phyloP scores from a whole-genome alignment of 1,284 basidiomycete species.

The Fomitopsis pinicola region DNA sequence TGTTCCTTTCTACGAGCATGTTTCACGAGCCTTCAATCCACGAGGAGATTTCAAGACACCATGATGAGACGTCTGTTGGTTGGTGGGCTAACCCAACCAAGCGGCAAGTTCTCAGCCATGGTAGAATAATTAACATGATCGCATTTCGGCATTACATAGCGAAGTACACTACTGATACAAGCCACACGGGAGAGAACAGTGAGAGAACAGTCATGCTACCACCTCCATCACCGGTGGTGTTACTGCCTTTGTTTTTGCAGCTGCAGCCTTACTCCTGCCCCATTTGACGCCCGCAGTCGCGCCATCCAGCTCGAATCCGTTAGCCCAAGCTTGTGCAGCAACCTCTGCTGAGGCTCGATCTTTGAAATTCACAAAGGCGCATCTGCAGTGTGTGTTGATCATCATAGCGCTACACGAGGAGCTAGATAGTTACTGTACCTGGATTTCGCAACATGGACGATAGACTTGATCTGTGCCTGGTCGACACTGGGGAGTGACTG shows the following conservation, averaged over 20 bases:
- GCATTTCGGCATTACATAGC: background rate
- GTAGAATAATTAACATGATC: background rate
- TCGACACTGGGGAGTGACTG: slow-evolving; percentile 69
- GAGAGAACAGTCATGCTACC: slow-evolving; percentile 1
- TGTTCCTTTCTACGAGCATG: background rate
- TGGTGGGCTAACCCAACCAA: too few species aligned
- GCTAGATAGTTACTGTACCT: slow-evolving; percentile 37
- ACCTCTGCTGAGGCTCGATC: slow-evolving; percentile 78
- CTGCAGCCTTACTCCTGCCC: slow-evolving; percentile 64
- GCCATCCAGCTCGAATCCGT: slow-evolving; percentile 83
- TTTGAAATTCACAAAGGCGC: slow-evolving; percentile 95
- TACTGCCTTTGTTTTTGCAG: slow-evolving; percentile 11
- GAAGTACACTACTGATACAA: slow-evolving; percentile 2
- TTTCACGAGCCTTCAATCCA: background rate
- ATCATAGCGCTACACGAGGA: background rate
- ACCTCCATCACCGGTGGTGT: slow-evolving; percentile 5
- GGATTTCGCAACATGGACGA: slow-evolving; percentile 84
- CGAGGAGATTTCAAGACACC: background rate
- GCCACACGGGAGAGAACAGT: too few species aligned
- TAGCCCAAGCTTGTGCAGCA: slow-evolving; percentile 83
- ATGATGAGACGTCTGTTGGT: too few species aligned
- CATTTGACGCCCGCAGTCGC: slow-evolving; percentile 79
- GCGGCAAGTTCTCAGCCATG: too few species aligned
- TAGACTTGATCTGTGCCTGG: slow-evolving; percentile 69
- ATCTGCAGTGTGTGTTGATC: slow-evolving; percentile 43